Evolutionary conservation across 129 eudicot species (phyloP).

Genomic region (Sambucus nigra): DNA sequence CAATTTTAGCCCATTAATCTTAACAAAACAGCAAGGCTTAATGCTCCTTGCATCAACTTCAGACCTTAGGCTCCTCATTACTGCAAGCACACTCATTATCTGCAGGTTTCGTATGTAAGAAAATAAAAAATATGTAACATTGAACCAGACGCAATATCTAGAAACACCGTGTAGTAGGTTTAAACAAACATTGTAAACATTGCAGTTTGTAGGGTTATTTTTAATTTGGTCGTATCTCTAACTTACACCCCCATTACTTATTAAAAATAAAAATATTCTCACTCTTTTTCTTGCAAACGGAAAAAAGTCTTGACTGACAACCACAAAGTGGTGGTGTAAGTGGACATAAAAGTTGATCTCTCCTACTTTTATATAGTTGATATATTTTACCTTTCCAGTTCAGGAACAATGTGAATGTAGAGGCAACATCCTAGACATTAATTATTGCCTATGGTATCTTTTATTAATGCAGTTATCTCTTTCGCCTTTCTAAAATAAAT

Average conservation of each 20-base stretch:
- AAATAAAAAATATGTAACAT: constrained; percentile 4
- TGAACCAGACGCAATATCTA: background rate
- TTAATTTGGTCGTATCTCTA: no score
- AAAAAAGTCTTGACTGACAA: no score
- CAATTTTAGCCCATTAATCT: constrained; percentile 83
- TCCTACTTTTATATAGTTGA: background rate
- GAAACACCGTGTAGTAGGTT: background rate
- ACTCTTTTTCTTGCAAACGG: no score
- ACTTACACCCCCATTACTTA: no score
- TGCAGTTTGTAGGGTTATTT: no score
- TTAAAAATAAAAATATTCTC: no score
- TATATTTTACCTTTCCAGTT: constrained; percentile 80
- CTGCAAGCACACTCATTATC: constrained; percentile 98
- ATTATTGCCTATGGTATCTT: constrained; percentile 87
- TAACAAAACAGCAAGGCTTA: constrained; percentile 82
- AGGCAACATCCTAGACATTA: constrained; percentile 97
- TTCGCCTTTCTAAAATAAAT: constrained; percentile 71
- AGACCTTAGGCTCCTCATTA: constrained; percentile 65
- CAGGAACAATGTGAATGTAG: constrained; percentile 98
- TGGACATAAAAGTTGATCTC: background rate
- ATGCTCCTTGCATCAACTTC: constrained; percentile 82
- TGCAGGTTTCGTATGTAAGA: constrained; percentile 29
- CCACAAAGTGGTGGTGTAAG: no score
- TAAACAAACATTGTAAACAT: background rate
- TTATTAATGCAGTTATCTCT: constrained; percentile 74